Evolutionary conservation across 2,329 filamentous ascomycete species (phyloP).

Genomic region (Arthrobotrys megalospora): DNA sequence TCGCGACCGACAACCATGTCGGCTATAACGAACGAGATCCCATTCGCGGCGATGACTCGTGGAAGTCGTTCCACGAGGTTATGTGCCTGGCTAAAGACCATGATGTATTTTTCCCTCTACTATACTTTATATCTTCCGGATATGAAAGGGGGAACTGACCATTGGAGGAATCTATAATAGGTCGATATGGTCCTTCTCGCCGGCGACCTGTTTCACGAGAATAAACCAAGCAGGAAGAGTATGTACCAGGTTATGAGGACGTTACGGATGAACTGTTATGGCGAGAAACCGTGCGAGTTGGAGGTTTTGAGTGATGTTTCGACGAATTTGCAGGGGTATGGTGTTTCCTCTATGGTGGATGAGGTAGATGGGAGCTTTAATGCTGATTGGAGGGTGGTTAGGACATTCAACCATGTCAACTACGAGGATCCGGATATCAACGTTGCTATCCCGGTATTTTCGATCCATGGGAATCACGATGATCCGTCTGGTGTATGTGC

Average conservation of each 20-base stretch:
- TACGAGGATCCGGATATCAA: slow-evolving; percentile 99
- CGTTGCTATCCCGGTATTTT: slow-evolving; percentile 95
- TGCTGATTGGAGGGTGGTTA: slow-evolving; percentile 60
- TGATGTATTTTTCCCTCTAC: slow-evolving; percentile 74
- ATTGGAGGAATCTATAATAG: slow-evolving; percentile 66
- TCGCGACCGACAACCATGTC: slow-evolving; percentile 98
- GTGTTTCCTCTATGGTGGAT: not conserved
- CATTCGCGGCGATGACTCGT: slow-evolving; percentile 96
- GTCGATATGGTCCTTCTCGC: slow-evolving; percentile 97
- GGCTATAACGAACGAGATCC: slow-evolving; percentile 94
- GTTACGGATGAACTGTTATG: slow-evolving; percentile 91
- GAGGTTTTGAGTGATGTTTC: slow-evolving; percentile 94
- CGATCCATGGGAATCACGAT: slow-evolving; percentile 98
- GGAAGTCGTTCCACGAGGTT: slow-evolving; percentile 95
- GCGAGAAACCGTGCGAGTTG: slow-evolving; percentile 94
- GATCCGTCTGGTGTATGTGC: slow-evolving; percentile 83
- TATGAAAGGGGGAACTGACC: not conserved
- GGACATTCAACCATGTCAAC: slow-evolving; percentile 91
- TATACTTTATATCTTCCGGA: not conserved
- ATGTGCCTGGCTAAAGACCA: slow-evolving; percentile 87
- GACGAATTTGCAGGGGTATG: slow-evolving; percentile 83
- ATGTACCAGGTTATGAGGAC: slow-evolving; percentile 99
- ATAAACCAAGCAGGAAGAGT: slow-evolving; percentile 93
- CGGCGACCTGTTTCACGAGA: slow-evolving; percentile 97
- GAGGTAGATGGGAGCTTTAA: not conserved